These are phyloP conservation scores for Terfezia claveryi DNA, from an alignment of 495 filamentous ascomycete genomes.

Conservation along the genomic window DNA sequence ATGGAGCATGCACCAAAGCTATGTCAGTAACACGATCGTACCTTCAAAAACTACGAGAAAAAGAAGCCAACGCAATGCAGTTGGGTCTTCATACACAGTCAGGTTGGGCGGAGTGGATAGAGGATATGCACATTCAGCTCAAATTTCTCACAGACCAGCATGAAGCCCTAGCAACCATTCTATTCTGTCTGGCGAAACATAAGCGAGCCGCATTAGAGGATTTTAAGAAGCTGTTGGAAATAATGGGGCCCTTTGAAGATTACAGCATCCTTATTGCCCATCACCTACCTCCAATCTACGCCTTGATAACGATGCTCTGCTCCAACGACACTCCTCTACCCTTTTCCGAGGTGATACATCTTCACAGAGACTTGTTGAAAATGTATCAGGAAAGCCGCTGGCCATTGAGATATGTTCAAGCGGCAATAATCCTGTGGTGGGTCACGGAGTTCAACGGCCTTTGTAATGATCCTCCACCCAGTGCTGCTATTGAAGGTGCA, in stretches of 20 bases:
- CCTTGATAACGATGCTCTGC: slow-evolving; percentile 51
- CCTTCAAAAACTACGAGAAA: slow-evolving; percentile 49
- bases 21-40: slow-evolving; percentile 54
- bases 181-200: slow-evolving; percentile 54
- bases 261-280: slow-evolving; percentile 55
- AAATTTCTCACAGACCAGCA: slow-evolving; percentile 61
- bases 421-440: slow-evolving; percentile 59
- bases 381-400: slow-evolving; percentile 42
- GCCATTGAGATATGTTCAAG: slow-evolving; percentile 49
- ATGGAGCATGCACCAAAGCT: slow-evolving; percentile 21
- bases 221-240: slow-evolving; percentile 43
- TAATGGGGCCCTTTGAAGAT: slow-evolving; percentile 43
- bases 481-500: slow-evolving; percentile 29
- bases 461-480: slow-evolving; percentile 47
- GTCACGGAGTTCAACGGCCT: slow-evolving; percentile 77
- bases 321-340: slow-evolving; percentile 40
- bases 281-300: slow-evolving; percentile 51
- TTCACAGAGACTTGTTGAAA: slow-evolving; percentile 44
- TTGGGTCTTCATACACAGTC: slow-evolving; percentile 36
- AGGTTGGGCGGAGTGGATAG: slow-evolving; percentile 38
- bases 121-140: slow-evolving; percentile 52
- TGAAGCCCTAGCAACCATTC: slow-evolving; percentile 56
- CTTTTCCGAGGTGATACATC: slow-evolving; percentile 40
- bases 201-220: slow-evolving; percentile 45
- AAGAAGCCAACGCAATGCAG: slow-evolving; percentile 43